Conservation (phyloP, 148 eudicot species). For the Drosera capensis region DNA sequence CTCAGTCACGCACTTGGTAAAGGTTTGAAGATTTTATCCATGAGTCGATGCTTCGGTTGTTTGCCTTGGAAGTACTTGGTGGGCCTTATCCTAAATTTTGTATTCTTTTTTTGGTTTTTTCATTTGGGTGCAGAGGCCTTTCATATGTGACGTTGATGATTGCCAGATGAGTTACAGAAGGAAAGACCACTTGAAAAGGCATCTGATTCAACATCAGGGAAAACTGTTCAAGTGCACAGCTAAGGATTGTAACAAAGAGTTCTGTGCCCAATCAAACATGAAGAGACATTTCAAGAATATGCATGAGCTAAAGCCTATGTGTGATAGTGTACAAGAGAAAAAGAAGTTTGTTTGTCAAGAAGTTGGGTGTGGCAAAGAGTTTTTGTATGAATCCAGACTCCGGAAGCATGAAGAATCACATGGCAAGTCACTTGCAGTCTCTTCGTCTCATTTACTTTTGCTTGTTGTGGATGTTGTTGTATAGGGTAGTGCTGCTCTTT, state of each 20-base stretch:
- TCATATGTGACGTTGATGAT: slow-evolving; percentile 59
- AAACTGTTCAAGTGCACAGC: slow-evolving; percentile 61
- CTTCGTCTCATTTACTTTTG: too few species aligned
- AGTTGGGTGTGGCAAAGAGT: slow-evolving; percentile 78
- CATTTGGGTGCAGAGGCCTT: slow-evolving; percentile 50
- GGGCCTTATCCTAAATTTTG: not conserved
- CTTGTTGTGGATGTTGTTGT: too few species aligned
- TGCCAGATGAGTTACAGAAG: slow-evolving; percentile 65
- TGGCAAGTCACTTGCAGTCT: slow-evolving; percentile 25
- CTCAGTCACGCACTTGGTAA: slow-evolving; percentile 42
- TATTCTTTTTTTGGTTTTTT: too few species aligned
- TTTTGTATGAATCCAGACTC: slow-evolving; percentile 48
- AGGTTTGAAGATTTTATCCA: slow-evolving; percentile 23
- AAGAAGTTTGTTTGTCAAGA: slow-evolving; percentile 45
- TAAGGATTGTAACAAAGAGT: slow-evolving; percentile 30
- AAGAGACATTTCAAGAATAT: slow-evolving; percentile 58
- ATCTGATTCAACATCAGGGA: slow-evolving; percentile 60
- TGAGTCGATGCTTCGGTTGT: not conserved
- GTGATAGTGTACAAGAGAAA: slow-evolving; percentile 8
- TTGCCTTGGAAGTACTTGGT: not conserved
- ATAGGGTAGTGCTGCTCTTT: too few species aligned
- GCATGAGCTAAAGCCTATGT: slow-evolving; percentile 26
- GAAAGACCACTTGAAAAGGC: slow-evolving; percentile 82
- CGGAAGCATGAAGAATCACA: slow-evolving; percentile 61
- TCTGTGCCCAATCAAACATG: slow-evolving; percentile 46